Percentiles rank a stretch among this genome's conserved stretches.
These are phyloP conservation scores for Melampsora larici-populina DNA, from an alignment of 1,284 basidiomycete species.

Conservation along the genomic window DNA sequence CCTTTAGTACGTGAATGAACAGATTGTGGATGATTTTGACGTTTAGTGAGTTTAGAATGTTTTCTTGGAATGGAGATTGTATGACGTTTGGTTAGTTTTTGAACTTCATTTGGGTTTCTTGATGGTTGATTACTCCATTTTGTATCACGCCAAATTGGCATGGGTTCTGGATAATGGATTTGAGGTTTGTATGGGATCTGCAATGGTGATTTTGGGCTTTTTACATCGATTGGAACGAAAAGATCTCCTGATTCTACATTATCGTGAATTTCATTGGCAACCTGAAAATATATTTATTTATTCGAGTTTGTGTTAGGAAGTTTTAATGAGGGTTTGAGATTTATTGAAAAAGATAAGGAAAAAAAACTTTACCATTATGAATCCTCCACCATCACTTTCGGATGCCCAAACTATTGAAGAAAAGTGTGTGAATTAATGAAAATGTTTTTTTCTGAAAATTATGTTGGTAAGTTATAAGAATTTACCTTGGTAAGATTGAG, in stretches of 20 bases:
- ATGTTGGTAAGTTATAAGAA: neutral
- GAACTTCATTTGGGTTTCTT: neutral
- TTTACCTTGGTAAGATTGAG: neutral
- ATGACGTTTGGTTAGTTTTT: neutral
- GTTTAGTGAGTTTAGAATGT: neutral
- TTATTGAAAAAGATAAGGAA: neutral
- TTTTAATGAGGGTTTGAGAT: no score
- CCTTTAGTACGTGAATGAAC: neutral
- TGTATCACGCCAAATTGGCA: neutral
- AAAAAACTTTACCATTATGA: neutral
- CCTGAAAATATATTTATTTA: no score
- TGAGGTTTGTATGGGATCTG: neutral
- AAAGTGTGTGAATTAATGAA: no score
- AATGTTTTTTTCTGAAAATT: no score
- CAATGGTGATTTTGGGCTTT: slow-evolving; percentile 14
- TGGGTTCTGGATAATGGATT: neutral
- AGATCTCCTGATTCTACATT: slow-evolving; percentile 34
- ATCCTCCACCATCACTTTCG: neutral
- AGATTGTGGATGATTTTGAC: neutral
- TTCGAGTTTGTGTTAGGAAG: no score
- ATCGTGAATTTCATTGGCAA: neutral
- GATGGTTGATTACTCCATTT: neutral
- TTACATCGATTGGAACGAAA: slow-evolving; percentile 24
- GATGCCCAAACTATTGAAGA: neutral
- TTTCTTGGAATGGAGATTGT: neutral